Percentiles rank a stretch among this genome's conserved stretches.
These are phyloP conservation scores for Globisporangium perplexum DNA, from an alignment of 352 stramenopile species.

Conservation along the genomic window DNA sequence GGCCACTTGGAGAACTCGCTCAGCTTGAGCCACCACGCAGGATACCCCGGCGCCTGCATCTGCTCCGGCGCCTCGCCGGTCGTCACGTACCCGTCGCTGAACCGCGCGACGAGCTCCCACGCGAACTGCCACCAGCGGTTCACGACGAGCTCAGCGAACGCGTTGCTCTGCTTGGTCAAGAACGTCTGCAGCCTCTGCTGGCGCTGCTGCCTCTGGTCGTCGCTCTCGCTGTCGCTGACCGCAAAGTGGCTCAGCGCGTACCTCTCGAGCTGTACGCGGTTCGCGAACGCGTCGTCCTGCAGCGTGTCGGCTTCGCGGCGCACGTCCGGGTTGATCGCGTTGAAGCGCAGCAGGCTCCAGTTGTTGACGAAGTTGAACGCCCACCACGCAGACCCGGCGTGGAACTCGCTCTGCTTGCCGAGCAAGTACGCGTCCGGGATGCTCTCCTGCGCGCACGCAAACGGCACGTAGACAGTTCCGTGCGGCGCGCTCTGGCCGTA, in stretches of 20 bases:
- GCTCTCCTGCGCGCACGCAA: constrained; percentile 30
- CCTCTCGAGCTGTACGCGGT: constrained; percentile 8
- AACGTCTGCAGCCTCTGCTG: constrained; percentile 19
- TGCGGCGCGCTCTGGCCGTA: constrained; percentile 48
- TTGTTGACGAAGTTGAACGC: constrained; percentile 76
- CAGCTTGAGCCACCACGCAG: constrained; percentile 32
- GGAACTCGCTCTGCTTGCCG: constrained; percentile 52
- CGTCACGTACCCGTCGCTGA: constrained; percentile 49
- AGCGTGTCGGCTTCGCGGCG: not conserved
- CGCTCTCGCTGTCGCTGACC: constrained; percentile 8
- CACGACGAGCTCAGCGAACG: constrained; percentile 34
- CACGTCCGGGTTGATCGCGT: constrained; percentile 45
- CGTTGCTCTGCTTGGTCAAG: constrained; percentile 18
- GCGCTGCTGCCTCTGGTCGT: not conserved
- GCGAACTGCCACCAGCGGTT: constrained; percentile 48
- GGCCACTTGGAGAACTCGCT: constrained; percentile 46
- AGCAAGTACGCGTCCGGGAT: constrained; percentile 37
- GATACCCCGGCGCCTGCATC: constrained; percentile 42
- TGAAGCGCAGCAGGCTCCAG: constrained; percentile 61
- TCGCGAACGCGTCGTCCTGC: not conserved
- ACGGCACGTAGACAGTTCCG: constrained; percentile 49
- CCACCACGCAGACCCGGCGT: constrained; percentile 50
- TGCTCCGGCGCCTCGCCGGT: constrained; percentile 35
- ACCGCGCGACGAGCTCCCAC: constrained; percentile 46
- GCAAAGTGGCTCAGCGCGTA: not conserved